Conservation (phyloP, 495 filamentous ascomycete genomes). For the Podospora fimiseda region DNA sequence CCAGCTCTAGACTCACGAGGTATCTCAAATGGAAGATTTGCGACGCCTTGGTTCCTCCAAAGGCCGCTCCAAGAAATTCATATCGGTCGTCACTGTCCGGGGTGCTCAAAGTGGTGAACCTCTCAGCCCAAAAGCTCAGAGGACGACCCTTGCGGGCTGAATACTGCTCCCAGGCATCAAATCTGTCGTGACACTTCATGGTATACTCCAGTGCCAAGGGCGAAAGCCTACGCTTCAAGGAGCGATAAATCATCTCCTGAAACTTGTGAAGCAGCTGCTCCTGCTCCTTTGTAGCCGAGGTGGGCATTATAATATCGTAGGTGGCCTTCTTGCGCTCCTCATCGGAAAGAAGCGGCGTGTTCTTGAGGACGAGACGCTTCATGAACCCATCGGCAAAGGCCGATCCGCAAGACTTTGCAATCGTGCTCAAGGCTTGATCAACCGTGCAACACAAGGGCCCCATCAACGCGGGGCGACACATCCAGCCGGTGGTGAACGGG, state of each 20-base stretch:
- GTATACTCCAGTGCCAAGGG: constrained; percentile 7
- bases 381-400: constrained; percentile 20
- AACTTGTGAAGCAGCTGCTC: constrained; percentile 12
- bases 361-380: constrained; percentile 12
- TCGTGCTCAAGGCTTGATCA: constrained; percentile 4
- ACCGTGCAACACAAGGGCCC: not conserved
- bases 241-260: constrained; percentile 20
- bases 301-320: constrained; percentile 22
- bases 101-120: constrained; percentile 9
- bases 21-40: constrained; percentile 34
- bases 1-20: constrained; percentile 26
- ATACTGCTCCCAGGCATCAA: constrained; percentile 11
- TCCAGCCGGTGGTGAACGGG: constrained; percentile 24
- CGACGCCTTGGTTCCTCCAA: constrained; percentile 26
- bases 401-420: constrained; percentile 19
- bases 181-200: not conserved
- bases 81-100: constrained; percentile 9
- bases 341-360: constrained; percentile 21
- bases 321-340: constrained; percentile 12
- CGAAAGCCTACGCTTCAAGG: constrained; percentile 13
- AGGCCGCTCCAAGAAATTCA: constrained; percentile 29
- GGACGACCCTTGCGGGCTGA: constrained; percentile 12
- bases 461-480: constrained; percentile 19
- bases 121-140: constrained; percentile 18
- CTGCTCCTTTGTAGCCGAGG: constrained; percentile 14